Percentiles rank a stretch among this genome's conserved stretches.
Conservation (phyloP, 495 filamentous ascomycete species). For the Xylaria nigripes region DNA sequence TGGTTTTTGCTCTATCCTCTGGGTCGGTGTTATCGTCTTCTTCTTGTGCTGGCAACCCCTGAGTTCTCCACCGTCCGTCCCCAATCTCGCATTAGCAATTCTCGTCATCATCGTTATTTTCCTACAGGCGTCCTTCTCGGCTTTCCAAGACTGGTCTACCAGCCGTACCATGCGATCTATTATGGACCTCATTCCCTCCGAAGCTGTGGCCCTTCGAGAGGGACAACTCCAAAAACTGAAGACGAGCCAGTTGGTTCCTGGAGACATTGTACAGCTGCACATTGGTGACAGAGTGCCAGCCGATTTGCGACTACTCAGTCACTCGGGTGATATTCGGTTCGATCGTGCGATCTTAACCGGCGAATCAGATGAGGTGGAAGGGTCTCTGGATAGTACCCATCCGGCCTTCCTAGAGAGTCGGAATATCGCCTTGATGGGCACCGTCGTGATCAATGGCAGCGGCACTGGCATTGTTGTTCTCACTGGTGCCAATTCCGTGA, state of each 20-base stretch:
- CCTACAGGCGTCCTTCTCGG: conserved; percentile 30
- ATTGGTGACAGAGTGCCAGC: conserved; percentile 17
- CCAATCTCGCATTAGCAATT: conserved; percentile 31
- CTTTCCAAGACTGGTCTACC: conserved; percentile 34
- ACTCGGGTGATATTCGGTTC: conserved; percentile 24
- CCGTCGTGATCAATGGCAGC: conserved; percentile 20
- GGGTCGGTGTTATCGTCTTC: conserved; percentile 30
- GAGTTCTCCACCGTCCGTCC: conserved; percentile 23
- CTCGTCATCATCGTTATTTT: conserved; percentile 30
- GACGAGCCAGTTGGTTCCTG: conserved; percentile 5
- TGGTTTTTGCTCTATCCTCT: conserved; percentile 32
- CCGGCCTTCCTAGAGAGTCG: conserved; percentile 26
- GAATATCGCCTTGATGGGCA: conserved; percentile 27
- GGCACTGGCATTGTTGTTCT: conserved; percentile 30
- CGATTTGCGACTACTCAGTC: conserved; percentile 15
- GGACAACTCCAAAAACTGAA: conserved; percentile 1
- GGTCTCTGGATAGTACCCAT: conserved; percentile 15
- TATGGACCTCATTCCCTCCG: conserved; percentile 24
- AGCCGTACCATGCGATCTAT: conserved; percentile 29
- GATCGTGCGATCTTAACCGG: conserved; percentile 28
- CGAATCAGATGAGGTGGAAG: conserved; percentile 24
- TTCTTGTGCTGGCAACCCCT: conserved; percentile 34
- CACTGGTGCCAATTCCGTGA: conserved; percentile 28
- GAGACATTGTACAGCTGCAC: conserved; percentile 6
- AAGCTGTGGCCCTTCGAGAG: conserved; percentile 14